phyloP scores from a whole-genome alignment of 495 filamentous ascomycete species.

The Hyaloscypha finlandica region DNA sequence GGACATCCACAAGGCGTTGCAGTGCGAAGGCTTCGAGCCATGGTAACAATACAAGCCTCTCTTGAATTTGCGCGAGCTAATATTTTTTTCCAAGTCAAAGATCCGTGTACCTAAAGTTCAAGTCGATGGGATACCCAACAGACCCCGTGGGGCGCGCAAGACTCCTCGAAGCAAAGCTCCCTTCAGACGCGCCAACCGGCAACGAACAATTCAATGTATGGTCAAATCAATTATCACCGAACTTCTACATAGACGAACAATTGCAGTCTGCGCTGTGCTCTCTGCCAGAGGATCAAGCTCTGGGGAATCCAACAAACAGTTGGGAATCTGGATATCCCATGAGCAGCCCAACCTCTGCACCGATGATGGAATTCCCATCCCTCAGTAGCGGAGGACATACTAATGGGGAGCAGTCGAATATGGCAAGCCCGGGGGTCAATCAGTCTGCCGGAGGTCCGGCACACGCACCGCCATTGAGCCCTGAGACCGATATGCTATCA shows the following conservation, averaged over 20 bases:
- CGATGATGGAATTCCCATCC: background rate
- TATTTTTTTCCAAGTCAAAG: slow-evolving; percentile 12
- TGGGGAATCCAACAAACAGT: background rate
- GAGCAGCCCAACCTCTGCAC: background rate
- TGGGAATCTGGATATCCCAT: slow-evolving; percentile 1
- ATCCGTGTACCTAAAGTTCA: slow-evolving; percentile 27
- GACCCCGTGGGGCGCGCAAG: slow-evolving; percentile 18
- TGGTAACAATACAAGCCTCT: slow-evolving; percentile 12
- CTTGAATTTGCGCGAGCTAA: background rate
- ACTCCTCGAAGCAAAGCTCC: slow-evolving; percentile 14
- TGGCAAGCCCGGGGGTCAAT: background rate
- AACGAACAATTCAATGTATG: slow-evolving; percentile 12
- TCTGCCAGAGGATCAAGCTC: slow-evolving; percentile 8
- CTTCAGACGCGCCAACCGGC: background rate
- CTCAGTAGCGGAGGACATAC: background rate
- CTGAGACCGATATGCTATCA: background rate
- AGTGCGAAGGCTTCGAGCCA: slow-evolving; percentile 26
- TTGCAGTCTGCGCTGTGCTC: background rate
- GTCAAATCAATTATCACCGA: background rate
- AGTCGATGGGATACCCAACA: slow-evolving; percentile 21
- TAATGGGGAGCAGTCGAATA: background rate
- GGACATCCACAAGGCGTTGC: slow-evolving; percentile 25
- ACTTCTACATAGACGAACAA: slow-evolving; percentile 8
- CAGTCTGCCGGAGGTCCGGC: background rate
- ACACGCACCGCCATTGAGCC: background rate